A percentile compares a stretch with the other conserved stretches of the same genome.
These are phyloP conservation scores for Cladosporium sp. DNA, from an alignment of 2,329 filamentous ascomycete species.

Conservation along the genomic window DNA sequence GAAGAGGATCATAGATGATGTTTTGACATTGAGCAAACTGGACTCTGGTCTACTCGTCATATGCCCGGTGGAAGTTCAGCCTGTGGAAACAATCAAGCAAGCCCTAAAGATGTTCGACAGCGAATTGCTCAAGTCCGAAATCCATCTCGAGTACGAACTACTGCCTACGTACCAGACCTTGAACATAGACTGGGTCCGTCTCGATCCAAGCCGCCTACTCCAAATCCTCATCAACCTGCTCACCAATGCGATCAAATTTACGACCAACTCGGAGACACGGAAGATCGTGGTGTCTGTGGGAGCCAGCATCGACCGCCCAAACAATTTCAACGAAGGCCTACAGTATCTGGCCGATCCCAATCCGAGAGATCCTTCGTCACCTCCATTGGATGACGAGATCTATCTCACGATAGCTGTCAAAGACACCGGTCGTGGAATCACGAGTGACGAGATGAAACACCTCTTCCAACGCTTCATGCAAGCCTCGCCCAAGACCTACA, in stretches of 20 bases:
- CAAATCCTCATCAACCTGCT: slow-evolving; percentile 40
- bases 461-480: slow-evolving; percentile 68
- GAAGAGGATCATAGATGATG: slow-evolving; percentile 43
- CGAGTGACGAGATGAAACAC: slow-evolving; percentile 33
- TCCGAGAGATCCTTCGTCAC: not conserved
- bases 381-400: not conserved
- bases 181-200: slow-evolving; percentile 21
- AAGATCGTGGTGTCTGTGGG: slow-evolving; percentile 31
- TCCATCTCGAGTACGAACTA: slow-evolving; percentile 26
- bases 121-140: slow-evolving; percentile 33
- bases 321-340: not conserved
- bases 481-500: slow-evolving; percentile 60
- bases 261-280: slow-evolving; percentile 32
- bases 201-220: slow-evolving; percentile 24
- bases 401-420: slow-evolving; percentile 32
- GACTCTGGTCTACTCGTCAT: slow-evolving; percentile 33
- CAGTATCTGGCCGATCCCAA: slow-evolving; percentile 5
- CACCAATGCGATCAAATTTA: slow-evolving; percentile 47
- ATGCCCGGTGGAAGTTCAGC: slow-evolving; percentile 33
- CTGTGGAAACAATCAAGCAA: slow-evolving; percentile 29
- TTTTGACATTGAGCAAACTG: slow-evolving; percentile 40
- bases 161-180: not conserved
- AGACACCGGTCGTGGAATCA: slow-evolving; percentile 39
- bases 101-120: slow-evolving; percentile 33
- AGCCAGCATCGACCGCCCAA: slow-evolving; percentile 1